Percentiles rank a stretch among this genome's conserved stretches.
These are phyloP conservation scores for Cenchrus purpureus DNA, from an alignment of 176 grass and related monocot species.

Conservation along the genomic window DNA sequence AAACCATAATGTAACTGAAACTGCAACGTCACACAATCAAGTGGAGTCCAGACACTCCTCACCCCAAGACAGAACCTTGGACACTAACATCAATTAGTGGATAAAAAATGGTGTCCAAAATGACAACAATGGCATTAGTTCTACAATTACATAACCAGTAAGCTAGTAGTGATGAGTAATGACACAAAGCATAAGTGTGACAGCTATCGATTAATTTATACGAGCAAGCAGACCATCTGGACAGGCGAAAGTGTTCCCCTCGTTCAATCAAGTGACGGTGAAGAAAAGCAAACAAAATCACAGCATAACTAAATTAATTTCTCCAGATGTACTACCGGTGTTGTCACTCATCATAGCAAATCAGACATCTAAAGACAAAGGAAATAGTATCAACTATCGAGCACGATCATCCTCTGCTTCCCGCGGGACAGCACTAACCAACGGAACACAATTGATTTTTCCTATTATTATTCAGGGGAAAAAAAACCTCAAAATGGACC, in stretches of 20 bases:
- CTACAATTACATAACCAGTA: not conserved
- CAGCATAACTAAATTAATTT: not conserved
- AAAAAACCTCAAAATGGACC: not conserved
- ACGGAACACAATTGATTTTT: not conserved
- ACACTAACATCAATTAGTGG: not conserved
- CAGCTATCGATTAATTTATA: not conserved
- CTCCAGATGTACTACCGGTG: not conserved
- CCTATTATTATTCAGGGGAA: not conserved
- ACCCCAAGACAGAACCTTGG: not conserved
- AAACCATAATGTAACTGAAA: not conserved
- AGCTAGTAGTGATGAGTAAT: not conserved
- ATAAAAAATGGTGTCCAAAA: not conserved
- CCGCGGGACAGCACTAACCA: not conserved
- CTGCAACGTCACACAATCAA: not conserved
- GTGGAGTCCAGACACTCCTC: not conserved
- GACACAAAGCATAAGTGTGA: not conserved
- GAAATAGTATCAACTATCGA: not conserved
- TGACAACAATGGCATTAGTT: not conserved
- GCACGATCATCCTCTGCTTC: not conserved
- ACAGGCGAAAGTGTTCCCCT: not conserved
- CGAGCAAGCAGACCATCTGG: not conserved
- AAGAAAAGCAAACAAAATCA: not conserved
- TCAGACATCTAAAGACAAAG: not conserved
- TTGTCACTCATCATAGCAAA: not conserved
- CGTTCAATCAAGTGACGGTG: not conserved